phyloP scores from a whole-genome alignment of 2,329 filamentous ascomycete genomes.

The Fonsecaea multimorphosa region DNA sequence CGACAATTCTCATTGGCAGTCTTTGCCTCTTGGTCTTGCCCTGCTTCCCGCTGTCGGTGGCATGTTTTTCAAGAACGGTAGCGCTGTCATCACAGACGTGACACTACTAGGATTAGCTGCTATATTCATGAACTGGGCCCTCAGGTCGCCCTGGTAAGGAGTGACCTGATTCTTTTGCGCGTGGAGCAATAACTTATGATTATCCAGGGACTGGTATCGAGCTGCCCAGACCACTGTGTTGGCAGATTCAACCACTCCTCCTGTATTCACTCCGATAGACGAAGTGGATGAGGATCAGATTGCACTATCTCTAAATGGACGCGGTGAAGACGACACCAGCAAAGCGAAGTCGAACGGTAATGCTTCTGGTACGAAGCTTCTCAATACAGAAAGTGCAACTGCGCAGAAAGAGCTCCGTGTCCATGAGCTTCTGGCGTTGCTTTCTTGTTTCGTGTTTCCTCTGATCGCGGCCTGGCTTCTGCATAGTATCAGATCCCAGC shows the following conservation, averaged over 20 bases:
- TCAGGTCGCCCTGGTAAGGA: constrained; percentile 82
- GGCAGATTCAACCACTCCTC: constrained; percentile 52
- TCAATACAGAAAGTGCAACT: constrained; percentile 37
- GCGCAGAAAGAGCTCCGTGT: constrained; percentile 70
- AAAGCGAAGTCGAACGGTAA: background rate
- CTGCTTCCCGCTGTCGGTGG: constrained; percentile 86
- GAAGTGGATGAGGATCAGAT: constrained; percentile 45
- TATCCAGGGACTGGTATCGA: constrained; percentile 72
- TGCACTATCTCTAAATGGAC: background rate
- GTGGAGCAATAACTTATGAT: constrained; percentile 26
- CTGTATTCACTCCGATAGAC: constrained; percentile 40
- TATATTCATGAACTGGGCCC: constrained; percentile 90
- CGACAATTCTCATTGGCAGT: constrained; percentile 74
- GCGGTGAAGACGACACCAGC: constrained; percentile 4
- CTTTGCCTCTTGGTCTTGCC: constrained; percentile 80
- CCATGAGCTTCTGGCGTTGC: constrained; percentile 76
- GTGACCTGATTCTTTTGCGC: background rate
- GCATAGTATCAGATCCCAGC: constrained; percentile 77
- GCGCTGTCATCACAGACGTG: constrained; percentile 81
- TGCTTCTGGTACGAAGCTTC: constrained; percentile 31
- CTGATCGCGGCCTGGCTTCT: constrained; percentile 81
- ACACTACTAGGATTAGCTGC: constrained; percentile 79
- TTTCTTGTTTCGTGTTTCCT: constrained; percentile 80
- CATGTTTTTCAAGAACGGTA: constrained; percentile 82
- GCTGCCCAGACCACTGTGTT: constrained; percentile 69